phyloP scores from a whole-genome alignment of 2,329 filamentous ascomycete species.

The Aspergillus amoenus region DNA sequence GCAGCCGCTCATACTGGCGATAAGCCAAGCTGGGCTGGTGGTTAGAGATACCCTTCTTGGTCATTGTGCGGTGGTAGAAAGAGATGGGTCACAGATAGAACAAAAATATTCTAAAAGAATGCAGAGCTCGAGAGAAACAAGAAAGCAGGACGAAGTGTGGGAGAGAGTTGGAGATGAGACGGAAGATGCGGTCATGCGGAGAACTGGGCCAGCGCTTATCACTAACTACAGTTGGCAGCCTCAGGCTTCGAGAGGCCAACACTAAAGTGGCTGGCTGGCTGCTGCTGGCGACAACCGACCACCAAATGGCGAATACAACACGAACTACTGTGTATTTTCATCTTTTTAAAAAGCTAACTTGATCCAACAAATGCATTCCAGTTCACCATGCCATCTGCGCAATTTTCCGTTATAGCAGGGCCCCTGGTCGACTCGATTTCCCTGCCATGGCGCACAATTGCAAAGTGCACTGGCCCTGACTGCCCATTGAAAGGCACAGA shows the following conservation, averaged over 20 bases:
- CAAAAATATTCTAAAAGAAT: not conserved
- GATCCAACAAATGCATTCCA: constrained; percentile 41
- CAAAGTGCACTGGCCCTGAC: constrained; percentile 28
- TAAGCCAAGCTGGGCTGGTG: constrained; percentile 32
- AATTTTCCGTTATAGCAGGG: constrained; percentile 30
- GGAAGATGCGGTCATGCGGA: constrained; percentile 5
- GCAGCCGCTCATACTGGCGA: constrained; percentile 28
- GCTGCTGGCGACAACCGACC: not conserved
- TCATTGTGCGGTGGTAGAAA: constrained; percentile 25
- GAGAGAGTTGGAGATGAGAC: constrained; percentile 6
- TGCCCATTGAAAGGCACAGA: constrained; percentile 33
- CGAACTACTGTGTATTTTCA: not conserved
- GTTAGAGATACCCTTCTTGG: constrained; percentile 28
- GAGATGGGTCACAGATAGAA: not conserved
- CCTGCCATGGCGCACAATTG: constrained; percentile 24
- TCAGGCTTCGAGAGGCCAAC: not conserved
- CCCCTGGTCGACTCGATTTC: constrained; percentile 24
- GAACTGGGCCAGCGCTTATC: constrained; percentile 10
- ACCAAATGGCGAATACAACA: not conserved
- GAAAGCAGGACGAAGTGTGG: not conserved
- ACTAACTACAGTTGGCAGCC: not conserved
- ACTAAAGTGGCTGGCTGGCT: not conserved
- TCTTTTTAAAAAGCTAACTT: constrained; percentile 10
- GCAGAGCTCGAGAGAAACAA: not conserved
- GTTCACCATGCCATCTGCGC: constrained; percentile 29